Base-by-base conservation (phyloP, 2,329 filamentous ascomycete genomes). In the Trichoderma breve region DNA sequence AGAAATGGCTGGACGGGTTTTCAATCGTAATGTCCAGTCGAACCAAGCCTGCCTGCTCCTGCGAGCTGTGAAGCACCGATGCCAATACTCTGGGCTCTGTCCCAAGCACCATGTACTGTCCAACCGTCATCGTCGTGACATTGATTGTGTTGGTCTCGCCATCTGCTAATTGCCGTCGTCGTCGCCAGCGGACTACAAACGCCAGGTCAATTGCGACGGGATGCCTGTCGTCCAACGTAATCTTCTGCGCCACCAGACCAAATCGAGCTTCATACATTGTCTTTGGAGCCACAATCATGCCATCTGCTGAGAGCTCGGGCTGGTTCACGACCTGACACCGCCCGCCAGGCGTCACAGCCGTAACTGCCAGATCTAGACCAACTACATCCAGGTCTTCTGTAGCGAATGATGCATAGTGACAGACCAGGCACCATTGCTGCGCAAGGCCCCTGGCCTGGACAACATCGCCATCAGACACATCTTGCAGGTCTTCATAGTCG, bases 1-100 rank as follows among this genome's bases (percentile, higher is more conserved):
- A 88, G 82, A 97, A 97, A 80, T 99, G 96, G 80, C 91, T 92
- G 0, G 95, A 98, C 0, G 95, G 93, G 79, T 99, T 99, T 82
- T 99, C 96, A 71, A 99, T 90, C 4, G 90, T 93, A 79, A 89
- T 79, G 55, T 86, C 82, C 15, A 90, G 79, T 71, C 84, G 82
- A 58, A 88, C 74, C 9, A 88, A 77, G 12, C 77, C 71, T 68
- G 80, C 72, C 55, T 76, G 74, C 30, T 77, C 75, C 12, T 78
- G 78, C 3, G 79, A 77, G 24, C 81, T 79, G 75, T 88, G 86
- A 4, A 85, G 82, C 3, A 87, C 85, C 0, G 86, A 84, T 0
- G 88, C 89, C 4, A 98, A 88, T 2, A 98, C 94, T 71, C 96
- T 90, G 1, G 96, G 96, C 79, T 99, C 96, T 4, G 90, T 91